phyloP scores from a whole-genome alignment of 768 basidiomycete species.

The Termitomyces sp. region DNA sequence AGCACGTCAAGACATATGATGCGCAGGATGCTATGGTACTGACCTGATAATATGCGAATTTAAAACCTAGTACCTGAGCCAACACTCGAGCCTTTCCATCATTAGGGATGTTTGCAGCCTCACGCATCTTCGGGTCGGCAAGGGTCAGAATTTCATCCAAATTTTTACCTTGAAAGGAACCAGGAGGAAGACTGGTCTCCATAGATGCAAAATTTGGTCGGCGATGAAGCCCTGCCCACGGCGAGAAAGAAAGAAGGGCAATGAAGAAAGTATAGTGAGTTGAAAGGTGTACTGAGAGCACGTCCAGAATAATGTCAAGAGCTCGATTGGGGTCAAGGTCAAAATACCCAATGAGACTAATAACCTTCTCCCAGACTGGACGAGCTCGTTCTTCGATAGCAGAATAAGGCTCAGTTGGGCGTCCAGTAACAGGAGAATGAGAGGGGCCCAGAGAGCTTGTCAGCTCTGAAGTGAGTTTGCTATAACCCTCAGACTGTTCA shows the following conservation, averaged over 20 bases:
- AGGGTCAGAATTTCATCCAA: conserved; percentile 63
- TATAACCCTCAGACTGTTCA: conserved; percentile 97
- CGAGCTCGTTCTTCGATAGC: conserved; percentile 60
- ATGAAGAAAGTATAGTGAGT: conserved; percentile 89
- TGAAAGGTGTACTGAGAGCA: conserved; percentile 75
- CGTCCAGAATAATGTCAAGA: conserved; percentile 89
- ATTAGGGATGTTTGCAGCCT: conserved; percentile 12
- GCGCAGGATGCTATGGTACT: conserved; percentile 20
- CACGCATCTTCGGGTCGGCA: conserved; percentile 36
- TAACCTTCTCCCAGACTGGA: conserved; percentile 77
- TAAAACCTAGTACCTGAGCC: conserved; percentile 96
- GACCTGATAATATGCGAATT: conserved; percentile 89
- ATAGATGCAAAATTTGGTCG: conserved; percentile 28
- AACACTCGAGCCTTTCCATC: conserved; percentile 52
- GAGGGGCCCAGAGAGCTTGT: conserved; percentile 71
- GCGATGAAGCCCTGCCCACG: conserved; percentile 66
- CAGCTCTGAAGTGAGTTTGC: conserved; percentile 84
- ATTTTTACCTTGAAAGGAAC: conserved; percentile 48
- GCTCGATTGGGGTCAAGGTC: conserved; percentile 94
- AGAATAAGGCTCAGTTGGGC: conserved; percentile 52
- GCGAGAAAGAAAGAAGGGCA: conserved; percentile 78
- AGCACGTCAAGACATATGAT: not conserved
- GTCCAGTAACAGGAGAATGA: conserved; percentile 63
- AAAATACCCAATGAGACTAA: conserved; percentile 91
- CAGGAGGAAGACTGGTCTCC: conserved; percentile 30